Percentiles rank a stretch among this genome's conserved stretches.
These are phyloP conservation scores for Musa acuminata DNA, from an alignment of 176 grass and related monocot genomes.

Conservation along the genomic window DNA sequence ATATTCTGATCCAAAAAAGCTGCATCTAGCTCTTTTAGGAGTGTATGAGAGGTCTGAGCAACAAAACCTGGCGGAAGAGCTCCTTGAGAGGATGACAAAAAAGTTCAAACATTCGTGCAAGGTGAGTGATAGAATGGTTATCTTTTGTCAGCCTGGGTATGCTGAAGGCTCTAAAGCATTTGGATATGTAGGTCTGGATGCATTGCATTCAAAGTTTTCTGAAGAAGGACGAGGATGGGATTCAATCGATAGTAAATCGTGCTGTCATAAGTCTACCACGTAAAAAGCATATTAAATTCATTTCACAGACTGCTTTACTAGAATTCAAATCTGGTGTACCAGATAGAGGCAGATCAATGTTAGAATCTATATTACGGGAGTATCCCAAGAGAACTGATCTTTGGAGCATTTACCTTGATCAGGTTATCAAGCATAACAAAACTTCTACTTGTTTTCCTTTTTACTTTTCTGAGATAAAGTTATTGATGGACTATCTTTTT, in stretches of 20 bases:
- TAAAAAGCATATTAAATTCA: constrained; percentile 79
- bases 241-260: constrained; percentile 60
- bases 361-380: constrained; percentile 76
- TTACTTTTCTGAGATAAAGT: constrained; percentile 7
- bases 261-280: constrained; percentile 70
- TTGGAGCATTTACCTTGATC: constrained; percentile 96
- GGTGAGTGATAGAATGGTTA: constrained; percentile 27
- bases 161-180: background rate
- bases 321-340: constrained; percentile 72
- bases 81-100: constrained; percentile 83
- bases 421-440: constrained; percentile 38
- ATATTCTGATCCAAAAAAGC: constrained; percentile 82
- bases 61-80: constrained; percentile 56
- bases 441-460: constrained; percentile 2
- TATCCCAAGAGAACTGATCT: constrained; percentile 93
- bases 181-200: constrained; percentile 71
- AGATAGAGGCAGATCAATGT: constrained; percentile 83
- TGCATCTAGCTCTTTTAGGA: constrained; percentile 72
- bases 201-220: constrained; percentile 49
- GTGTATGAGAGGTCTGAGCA: constrained; percentile 85
- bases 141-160: background rate
- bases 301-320: constrained; percentile 67
- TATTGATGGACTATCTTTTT: constrained; percentile 1
- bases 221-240: constrained; percentile 52
- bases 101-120: constrained; percentile 89